A percentile compares a stretch with the other conserved stretches of the same genome.
Evolutionary conservation across 495 filamentous ascomycete species (phyloP).

Genomic region (Penicillium coprophilum): DNA sequence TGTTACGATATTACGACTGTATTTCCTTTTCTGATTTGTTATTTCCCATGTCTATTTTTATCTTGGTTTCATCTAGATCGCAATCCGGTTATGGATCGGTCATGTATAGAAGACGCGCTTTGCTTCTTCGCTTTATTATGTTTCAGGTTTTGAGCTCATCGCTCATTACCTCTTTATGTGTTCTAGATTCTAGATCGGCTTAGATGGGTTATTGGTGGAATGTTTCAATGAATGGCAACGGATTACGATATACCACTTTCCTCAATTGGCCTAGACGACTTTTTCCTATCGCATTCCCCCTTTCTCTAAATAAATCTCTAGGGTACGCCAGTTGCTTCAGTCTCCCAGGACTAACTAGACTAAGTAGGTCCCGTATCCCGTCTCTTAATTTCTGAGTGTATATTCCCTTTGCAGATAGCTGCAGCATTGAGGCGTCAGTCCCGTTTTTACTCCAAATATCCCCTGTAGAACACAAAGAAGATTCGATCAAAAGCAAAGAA

Average conservation of each 20-base stretch:
- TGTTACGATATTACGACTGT: conserved; percentile 15
- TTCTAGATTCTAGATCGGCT: conserved; percentile 7
- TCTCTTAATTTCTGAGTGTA: background rate
- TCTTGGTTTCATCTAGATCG: background rate
- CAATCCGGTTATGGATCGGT: background rate
- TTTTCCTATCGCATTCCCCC: background rate
- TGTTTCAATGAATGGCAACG: conserved; percentile 6
- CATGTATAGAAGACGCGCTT: conserved; percentile 10
- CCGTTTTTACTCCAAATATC: background rate
- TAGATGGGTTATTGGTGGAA: conserved; percentile 4
- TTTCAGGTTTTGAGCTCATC: conserved; percentile 6
- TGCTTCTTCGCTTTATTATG: conserved; percentile 7
- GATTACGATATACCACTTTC: conserved; percentile 3
- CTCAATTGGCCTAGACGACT: background rate
- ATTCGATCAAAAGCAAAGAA: background rate
- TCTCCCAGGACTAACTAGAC: background rate
- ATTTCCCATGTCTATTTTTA: background rate
- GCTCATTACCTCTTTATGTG: conserved; percentile 3
- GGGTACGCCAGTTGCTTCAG: background rate
- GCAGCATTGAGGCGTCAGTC: background rate
- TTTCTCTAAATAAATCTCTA: background rate
- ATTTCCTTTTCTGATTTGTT: background rate
- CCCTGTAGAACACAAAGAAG: background rate
- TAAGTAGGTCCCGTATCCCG: background rate
- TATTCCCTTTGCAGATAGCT: background rate